These are phyloP conservation scores for Pseudocercospora fijiensis DNA, from an alignment of 2,329 filamentous ascomycete genomes.

Conservation along the genomic window DNA sequence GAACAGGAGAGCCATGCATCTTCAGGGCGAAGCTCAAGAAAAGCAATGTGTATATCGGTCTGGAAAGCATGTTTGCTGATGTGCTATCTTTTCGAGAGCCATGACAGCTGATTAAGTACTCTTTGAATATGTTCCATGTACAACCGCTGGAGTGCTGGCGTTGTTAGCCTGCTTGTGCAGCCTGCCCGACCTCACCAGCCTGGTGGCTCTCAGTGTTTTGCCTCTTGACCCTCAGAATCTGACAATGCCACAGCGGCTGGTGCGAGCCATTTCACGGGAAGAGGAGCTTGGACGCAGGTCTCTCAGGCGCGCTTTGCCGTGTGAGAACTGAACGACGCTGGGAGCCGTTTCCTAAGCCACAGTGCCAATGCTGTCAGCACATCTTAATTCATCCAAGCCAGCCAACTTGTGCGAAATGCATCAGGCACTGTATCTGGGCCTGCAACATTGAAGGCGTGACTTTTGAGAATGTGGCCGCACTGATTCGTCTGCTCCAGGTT, in stretches of 20 bases:
- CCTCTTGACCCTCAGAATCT: not conserved
- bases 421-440: too few relatives aligned
- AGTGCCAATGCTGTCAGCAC: not conserved
- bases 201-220: not conserved
- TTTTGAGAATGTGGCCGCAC: too few relatives aligned
- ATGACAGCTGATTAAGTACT: not conserved
- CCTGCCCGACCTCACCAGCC: not conserved
- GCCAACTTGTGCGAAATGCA: not conserved
- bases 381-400: not conserved
- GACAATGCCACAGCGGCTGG: not conserved
- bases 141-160: not conserved
- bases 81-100: not conserved
- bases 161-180: not conserved
- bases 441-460: too few relatives aligned
- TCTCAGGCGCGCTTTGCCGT: not conserved
- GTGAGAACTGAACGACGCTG: not conserved
- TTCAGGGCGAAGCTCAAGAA: not conserved
- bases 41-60: not conserved
- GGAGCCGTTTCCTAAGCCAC: not conserved
- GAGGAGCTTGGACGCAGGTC: not conserved
- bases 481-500: too few relatives aligned
- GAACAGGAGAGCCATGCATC: not conserved
- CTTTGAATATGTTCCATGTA: too few relatives aligned
- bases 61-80: conserved; percentile 1
- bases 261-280: not conserved